phyloP scores from a whole-genome alignment of 2,329 filamentous ascomycete genomes.

The Fusarium liriodendri region DNA sequence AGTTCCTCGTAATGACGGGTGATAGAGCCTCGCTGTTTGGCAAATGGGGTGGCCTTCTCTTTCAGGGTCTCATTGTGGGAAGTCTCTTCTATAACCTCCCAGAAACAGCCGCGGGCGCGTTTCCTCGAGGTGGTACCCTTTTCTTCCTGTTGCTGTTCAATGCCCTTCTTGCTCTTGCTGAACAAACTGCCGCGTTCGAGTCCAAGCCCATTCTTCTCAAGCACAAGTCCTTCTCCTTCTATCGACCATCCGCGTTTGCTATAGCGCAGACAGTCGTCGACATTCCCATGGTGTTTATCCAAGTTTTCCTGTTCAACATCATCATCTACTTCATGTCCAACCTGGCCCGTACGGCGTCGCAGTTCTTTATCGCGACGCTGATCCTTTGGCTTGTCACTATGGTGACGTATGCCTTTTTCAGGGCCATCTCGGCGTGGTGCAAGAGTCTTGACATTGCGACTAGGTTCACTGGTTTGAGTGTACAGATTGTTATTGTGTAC shows the following conservation, averaged over 20 bases:
- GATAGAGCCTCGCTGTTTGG: conserved; percentile 81
- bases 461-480: conserved; percentile 64
- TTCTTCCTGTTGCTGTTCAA: conserved; percentile 67
- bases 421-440: conserved; percentile 68
- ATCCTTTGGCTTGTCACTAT: conserved; percentile 70
- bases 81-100: conserved; percentile 81
- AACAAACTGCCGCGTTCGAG: conserved; percentile 74
- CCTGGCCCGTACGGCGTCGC: conserved; percentile 71
- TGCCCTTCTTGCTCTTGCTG: conserved; percentile 76
- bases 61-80: conserved; percentile 80
- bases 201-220: conserved; percentile 75
- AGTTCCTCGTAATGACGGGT: conserved; percentile 83
- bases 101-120: conserved; percentile 71
- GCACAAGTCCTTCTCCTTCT: conserved; percentile 78
- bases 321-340: conserved; percentile 84
- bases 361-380: conserved; percentile 74
- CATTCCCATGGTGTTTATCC: conserved; percentile 70
- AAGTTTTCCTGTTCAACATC: conserved; percentile 75
- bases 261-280: conserved; percentile 69
- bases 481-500: conserved; percentile 74
- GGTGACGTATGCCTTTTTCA: conserved; percentile 68
- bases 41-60: conserved; percentile 82
- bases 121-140: conserved; percentile 60
- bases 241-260: conserved; percentile 68
- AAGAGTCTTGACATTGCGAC: conserved; percentile 73